phyloP scores from a whole-genome alignment of 768 basidiomycete genomes.

The Psilocybe sp. region DNA sequence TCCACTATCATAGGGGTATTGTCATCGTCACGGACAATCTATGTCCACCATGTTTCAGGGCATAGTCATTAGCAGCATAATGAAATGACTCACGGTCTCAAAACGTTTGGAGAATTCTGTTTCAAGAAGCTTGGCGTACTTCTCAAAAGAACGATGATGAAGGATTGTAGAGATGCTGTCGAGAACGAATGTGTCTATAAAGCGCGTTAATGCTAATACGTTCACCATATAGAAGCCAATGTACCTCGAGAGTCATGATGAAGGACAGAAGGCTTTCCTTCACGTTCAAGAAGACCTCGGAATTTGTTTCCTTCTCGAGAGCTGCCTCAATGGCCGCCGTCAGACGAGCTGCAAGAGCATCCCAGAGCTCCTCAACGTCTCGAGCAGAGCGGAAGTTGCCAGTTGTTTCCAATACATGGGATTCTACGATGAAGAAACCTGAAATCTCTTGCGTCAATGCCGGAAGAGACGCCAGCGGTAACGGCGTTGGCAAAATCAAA shows the following conservation, averaged over 20 bases:
- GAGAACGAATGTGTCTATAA: slow-evolving; percentile 82
- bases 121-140: slow-evolving; percentile 81
- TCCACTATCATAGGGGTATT: slow-evolving; percentile 82
- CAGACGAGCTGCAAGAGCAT: slow-evolving; percentile 73
- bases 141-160: slow-evolving; percentile 90
- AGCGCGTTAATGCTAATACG: background rate
- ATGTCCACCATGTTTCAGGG: background rate
- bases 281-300: slow-evolving; percentile 75
- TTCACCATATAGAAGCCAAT: slow-evolving; percentile 8
- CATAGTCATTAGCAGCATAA: background rate
- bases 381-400: slow-evolving; percentile 85
- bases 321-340: slow-evolving; percentile 72
- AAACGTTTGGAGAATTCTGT: slow-evolving; percentile 79
- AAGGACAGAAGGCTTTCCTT: slow-evolving; percentile 86
- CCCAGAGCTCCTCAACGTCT: slow-evolving; percentile 96
- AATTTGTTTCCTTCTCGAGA: slow-evolving; percentile 70
- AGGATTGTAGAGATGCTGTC: slow-evolving; percentile 74
- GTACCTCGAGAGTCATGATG: slow-evolving; percentile 89
- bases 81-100: slow-evolving; percentile 56
- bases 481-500: slow-evolving; percentile 79
- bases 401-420: slow-evolving; percentile 85
- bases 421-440: slow-evolving; percentile 97
- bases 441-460: slow-evolving; percentile 90
- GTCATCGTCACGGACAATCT: slow-evolving; percentile 89
- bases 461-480: slow-evolving; percentile 64